Base-by-base conservation (phyloP, 805 yeast genomes). In the Scheffersomyces ergatensis region DNA sequence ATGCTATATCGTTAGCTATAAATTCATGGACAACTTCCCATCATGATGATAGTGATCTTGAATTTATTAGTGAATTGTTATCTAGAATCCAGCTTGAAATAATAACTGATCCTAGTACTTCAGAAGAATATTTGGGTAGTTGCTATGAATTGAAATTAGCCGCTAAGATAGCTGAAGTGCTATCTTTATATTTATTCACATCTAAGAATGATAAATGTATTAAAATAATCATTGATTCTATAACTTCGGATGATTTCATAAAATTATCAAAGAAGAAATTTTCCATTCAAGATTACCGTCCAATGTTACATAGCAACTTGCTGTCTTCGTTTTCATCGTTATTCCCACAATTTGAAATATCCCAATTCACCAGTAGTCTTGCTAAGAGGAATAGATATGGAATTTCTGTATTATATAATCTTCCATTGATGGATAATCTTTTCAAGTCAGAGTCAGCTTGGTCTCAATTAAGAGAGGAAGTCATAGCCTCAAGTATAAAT, bases 11-110 rank as follows among this genome's bases (percentile, higher is more conserved):
- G 0, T 65, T 77, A 36, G 89, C 95, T 0, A 78, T 82, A 51
- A 86, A 85, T 55, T 77, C 88, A 0, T 86, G 96, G 95, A 78
- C 84, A 0, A 73, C 82, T 1, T 77, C 80, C 0, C 74, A 78
- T 38, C 76, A 78, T 33, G 68, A 69, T 38, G 76, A 72, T 5
- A 57, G 69, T 5, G 88, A 83, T 50, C 53, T 52, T 17, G 57
- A 57, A n/a, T 77, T 78, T 38, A 63, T 77, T 12, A 62, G 64
- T 9, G 71, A 65, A 29, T 55, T 80, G 53, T 51, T 74, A 39
- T 33, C 60, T 33, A 55, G 65, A 42, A 43, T 74, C 44, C 36
- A 43, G 12, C 18, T 42, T 17, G 55, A 39, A 34, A 51, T 50
- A 26, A 42, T 25, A 29, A 53, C 37, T 7, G 43, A 36, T 21